Percentiles rank a stretch among this genome's conserved stretches.
phyloP scores from a whole-genome alignment of 345 rosid species.

The Populus euphratica region DNA sequence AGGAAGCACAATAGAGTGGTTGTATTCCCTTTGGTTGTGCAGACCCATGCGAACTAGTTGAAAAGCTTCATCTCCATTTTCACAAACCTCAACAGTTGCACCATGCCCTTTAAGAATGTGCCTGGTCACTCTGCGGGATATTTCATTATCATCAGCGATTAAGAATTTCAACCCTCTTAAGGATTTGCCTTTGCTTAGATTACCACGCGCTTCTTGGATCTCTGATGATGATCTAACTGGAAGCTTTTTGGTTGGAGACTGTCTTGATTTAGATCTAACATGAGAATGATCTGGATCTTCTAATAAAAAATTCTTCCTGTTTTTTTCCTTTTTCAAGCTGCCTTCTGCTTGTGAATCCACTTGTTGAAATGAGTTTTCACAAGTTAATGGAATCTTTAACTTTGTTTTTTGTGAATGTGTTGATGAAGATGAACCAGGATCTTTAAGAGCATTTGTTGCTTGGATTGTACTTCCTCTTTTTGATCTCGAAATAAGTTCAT shows the following conservation, averaged over 20 bases:
- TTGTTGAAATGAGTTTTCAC: neutral
- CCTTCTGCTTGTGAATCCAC: conserved; percentile 28
- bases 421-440: conserved; percentile 10
- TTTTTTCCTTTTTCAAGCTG: conserved; percentile 14
- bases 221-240: conserved; percentile 5
- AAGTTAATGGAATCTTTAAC: neutral
- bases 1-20: neutral
- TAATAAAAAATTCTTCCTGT: neutral
- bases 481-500: conserved; percentile 14
- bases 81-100: conserved; percentile 20
- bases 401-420: conserved; percentile 4
- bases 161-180: conserved; percentile 19
- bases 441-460: neutral
- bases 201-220: conserved; percentile 8
- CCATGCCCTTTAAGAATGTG: conserved; percentile 12
- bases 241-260: neutral
- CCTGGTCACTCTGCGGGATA: neutral
- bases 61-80: conserved; percentile 20
- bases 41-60: conserved; percentile 8
- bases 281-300: neutral
- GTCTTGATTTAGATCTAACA: neutral
- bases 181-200: conserved; percentile 1
- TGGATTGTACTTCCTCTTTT: conserved; percentile 15
- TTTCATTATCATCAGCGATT: conserved; percentile 14
- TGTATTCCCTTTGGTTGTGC: neutral